These are phyloP conservation scores for Detonula confervacea DNA, from an alignment of 352 stramenopile genomes.

Conservation along the genomic window DNA sequence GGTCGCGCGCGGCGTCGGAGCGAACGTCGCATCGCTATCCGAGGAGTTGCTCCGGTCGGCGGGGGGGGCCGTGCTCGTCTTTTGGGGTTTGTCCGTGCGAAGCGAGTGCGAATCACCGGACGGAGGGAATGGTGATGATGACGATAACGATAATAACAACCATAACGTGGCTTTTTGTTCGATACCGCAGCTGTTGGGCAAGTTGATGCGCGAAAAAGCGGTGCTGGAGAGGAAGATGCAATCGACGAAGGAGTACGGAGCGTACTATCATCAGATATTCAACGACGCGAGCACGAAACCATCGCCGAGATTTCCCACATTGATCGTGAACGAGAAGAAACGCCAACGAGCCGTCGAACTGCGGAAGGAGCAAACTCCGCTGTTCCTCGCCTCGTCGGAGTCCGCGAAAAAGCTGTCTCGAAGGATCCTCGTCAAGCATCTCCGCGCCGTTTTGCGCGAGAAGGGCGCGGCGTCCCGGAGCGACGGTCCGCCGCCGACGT, in stretches of 20 bases:
- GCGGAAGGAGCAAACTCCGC: conserved; percentile 6
- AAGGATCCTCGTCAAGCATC: conserved; percentile 33
- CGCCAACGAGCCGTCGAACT: not conserved
- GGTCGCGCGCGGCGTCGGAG: not conserved
- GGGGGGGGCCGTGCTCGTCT: not conserved
- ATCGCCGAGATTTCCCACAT: conserved; percentile 1
- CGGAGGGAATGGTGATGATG: too few relatives aligned
- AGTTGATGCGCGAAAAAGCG: conserved; percentile 9
- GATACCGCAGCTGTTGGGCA: conserved; percentile 25
- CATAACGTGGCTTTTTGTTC: conserved; percentile 33
- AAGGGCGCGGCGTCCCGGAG: not conserved
- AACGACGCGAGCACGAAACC: conserved; percentile 23
- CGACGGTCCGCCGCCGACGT: conserved; percentile 17
- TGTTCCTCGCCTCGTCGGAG: conserved; percentile 19
- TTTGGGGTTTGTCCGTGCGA: not conserved
- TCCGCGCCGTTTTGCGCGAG: conserved; percentile 18
- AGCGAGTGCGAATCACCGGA: conserved; percentile 15
- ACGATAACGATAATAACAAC: too few relatives aligned
- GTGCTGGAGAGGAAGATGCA: conserved; percentile 6
- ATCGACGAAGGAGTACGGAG: conserved; percentile 22
- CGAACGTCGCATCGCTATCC: not conserved
- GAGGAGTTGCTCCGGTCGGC: not conserved
- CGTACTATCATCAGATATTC: conserved; percentile 23
- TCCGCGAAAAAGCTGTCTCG: conserved; percentile 10
- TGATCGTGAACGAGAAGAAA: not conserved